Percentiles rank a stretch among this genome's conserved stretches.
Evolutionary conservation across 2,329 filamentous ascomycete genomes (phyloP).

Genomic region (Tolypocladium tropicale): DNA sequence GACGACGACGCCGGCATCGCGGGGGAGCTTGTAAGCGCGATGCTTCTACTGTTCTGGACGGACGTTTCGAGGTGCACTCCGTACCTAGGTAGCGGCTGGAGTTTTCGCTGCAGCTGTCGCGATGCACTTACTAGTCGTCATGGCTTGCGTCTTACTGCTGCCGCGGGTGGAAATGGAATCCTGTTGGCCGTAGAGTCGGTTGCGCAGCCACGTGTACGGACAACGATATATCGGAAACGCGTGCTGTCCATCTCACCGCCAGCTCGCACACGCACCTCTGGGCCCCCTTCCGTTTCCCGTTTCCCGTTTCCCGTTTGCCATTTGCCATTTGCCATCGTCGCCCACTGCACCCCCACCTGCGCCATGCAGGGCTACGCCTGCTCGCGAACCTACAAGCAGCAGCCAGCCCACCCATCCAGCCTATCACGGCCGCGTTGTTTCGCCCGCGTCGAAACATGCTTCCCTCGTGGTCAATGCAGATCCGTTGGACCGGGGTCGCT

Average conservation of each 20-base stretch:
- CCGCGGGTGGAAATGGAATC: neutral
- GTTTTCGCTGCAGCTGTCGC: neutral
- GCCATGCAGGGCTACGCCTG: neutral
- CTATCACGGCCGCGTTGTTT: slow-evolving; percentile 1
- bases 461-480: neutral
- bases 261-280: neutral
- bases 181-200: too few relatives aligned
- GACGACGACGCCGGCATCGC: too few relatives aligned
- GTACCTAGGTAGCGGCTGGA: too few relatives aligned
- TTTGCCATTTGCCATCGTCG: neutral
- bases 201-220: too few relatives aligned
- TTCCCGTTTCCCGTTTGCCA: neutral
- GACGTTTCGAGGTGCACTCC: neutral
- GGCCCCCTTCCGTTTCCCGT: too few relatives aligned
- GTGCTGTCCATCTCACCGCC: neutral
- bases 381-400: neutral
- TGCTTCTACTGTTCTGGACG: neutral
- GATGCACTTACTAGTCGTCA: too few relatives aligned
- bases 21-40: neutral
- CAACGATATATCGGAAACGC: neutral
- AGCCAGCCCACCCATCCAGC: neutral
- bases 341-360: neutral
- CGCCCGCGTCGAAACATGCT: slow-evolving; percentile 6
- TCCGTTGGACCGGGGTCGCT: neutral
- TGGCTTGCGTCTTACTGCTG: neutral